These are phyloP conservation scores for Solanum sejunctum DNA, from an alignment of 257 asterid genomes.

Conservation along the genomic window DNA sequence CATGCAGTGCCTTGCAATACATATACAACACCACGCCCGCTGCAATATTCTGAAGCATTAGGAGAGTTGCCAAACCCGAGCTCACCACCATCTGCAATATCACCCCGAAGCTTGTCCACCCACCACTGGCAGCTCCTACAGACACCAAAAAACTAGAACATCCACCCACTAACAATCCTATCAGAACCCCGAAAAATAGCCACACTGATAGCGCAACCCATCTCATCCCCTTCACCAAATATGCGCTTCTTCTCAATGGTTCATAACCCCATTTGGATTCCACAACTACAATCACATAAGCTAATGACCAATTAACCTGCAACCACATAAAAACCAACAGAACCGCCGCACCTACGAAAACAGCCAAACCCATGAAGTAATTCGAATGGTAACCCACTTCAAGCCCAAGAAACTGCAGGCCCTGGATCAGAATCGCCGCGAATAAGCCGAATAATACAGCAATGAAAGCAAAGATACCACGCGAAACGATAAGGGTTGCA, in stretches of 20 bases:
- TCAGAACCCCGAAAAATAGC: slow-evolving; percentile 1
- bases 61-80: slow-evolving; percentile 17
- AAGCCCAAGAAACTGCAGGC: slow-evolving; percentile 21
- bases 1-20: slow-evolving; percentile 59
- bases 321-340: slow-evolving; percentile 11
- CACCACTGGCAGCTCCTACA: slow-evolving; percentile 14
- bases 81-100: slow-evolving; percentile 27
- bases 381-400: slow-evolving; percentile 14
- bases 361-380: background rate
- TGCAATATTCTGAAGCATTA: slow-evolving; percentile 27
- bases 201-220: slow-evolving; percentile 20
- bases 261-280: slow-evolving; percentile 60
- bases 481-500: slow-evolving; percentile 3
- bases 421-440: background rate
- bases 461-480: background rate
- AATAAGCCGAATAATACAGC: background rate
- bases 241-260: slow-evolving; percentile 43
- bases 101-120: slow-evolving; percentile 34
- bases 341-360: background rate
- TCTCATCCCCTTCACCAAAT: slow-evolving; percentile 43
- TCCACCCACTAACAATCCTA: slow-evolving; percentile 13
- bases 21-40: slow-evolving; percentile 31
- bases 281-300: slow-evolving; percentile 35
- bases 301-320: slow-evolving; percentile 34
- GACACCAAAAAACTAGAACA: slow-evolving; percentile 9